These are phyloP conservation scores for Fraxinus xanthoxyloides DNA, from an alignment of 305 asterid species.

Conservation along the genomic window DNA sequence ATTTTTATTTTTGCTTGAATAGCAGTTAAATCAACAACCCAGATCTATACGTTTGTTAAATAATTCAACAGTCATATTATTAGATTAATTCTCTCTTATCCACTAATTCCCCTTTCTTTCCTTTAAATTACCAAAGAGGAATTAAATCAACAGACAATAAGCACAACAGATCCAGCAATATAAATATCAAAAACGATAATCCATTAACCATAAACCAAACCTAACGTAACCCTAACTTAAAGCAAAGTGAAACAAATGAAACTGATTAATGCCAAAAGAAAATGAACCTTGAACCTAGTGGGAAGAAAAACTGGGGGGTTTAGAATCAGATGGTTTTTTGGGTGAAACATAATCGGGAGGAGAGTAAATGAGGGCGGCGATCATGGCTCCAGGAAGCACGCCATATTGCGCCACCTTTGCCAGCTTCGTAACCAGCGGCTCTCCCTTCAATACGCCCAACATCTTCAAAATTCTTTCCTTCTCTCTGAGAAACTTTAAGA, in stretches of 20 bases:
- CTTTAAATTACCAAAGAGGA: not conserved
- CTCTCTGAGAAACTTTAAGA: not conserved
- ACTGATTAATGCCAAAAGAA: not conserved
- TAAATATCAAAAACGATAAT: not conserved
- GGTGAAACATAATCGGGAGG: constrained; percentile 31
- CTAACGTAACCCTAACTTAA: not conserved
- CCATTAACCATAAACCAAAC: constrained; percentile 18
- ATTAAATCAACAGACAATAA: not conserved
- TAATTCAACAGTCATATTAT: not conserved
- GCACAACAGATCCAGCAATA: constrained; percentile 4
- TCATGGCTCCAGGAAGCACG: constrained; percentile 34
- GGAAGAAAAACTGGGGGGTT: constrained; percentile 23
- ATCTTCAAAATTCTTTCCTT: not conserved
- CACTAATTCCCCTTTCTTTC: not conserved
- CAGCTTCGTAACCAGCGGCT: constrained; percentile 31
- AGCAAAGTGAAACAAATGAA: not conserved
- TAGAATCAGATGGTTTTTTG: not conserved
- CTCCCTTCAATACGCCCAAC: constrained; percentile 25
- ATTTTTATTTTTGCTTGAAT: too few relatives aligned
- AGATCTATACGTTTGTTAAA: not conserved
- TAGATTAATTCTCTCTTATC: not conserved
- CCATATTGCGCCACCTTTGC: constrained; percentile 28
- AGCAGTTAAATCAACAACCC: not conserved
- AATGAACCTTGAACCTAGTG: constrained; percentile 16
- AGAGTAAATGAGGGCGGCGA: constrained; percentile 34